A percentile compares a stretch with the other conserved stretches of the same genome.
phyloP scores from a whole-genome alignment of 2,329 filamentous ascomycete genomes.

The Penicillium frequentans region DNA sequence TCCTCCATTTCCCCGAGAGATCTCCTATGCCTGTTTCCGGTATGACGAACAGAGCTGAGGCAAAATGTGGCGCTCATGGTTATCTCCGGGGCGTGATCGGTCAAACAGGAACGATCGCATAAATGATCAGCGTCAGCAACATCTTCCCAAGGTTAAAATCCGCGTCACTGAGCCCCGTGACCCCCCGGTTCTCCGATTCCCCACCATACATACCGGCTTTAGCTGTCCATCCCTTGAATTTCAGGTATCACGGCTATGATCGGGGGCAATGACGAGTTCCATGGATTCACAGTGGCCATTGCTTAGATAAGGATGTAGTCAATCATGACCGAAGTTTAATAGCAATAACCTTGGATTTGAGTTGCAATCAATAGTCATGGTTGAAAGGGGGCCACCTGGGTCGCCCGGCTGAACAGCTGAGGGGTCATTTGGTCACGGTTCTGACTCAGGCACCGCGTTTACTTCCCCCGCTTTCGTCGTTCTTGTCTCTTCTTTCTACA shows the following conservation, averaged over 20 bases:
- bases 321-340: not conserved
- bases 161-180: constrained; percentile 6
- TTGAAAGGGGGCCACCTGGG: not conserved
- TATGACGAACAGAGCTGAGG: not conserved
- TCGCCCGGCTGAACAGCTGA: not conserved
- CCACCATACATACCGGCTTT: not conserved
- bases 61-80: not conserved
- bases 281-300: constrained; percentile 8
- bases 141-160: not conserved
- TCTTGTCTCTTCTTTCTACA: constrained; percentile 11
- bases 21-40: not conserved
- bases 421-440: constrained; percentile 1
- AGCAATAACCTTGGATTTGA: not conserved
- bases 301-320: constrained; percentile 10
- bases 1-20: not conserved
- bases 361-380: not conserved
- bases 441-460: constrained; percentile 24
- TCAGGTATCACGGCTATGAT: constrained; percentile 2
- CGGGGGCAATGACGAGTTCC: constrained; percentile 2
- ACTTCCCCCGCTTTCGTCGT: constrained; percentile 7
- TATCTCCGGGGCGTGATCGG: not conserved
- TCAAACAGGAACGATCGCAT: not conserved
- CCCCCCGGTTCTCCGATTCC: not conserved
- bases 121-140: constrained; percentile 1
- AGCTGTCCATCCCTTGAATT: not conserved